Percentiles rank a stretch among this genome's conserved stretches.
Evolutionary conservation across 192 early-diverging fungal species (phyloP).

Genomic region (Coemansia sp.): DNA sequence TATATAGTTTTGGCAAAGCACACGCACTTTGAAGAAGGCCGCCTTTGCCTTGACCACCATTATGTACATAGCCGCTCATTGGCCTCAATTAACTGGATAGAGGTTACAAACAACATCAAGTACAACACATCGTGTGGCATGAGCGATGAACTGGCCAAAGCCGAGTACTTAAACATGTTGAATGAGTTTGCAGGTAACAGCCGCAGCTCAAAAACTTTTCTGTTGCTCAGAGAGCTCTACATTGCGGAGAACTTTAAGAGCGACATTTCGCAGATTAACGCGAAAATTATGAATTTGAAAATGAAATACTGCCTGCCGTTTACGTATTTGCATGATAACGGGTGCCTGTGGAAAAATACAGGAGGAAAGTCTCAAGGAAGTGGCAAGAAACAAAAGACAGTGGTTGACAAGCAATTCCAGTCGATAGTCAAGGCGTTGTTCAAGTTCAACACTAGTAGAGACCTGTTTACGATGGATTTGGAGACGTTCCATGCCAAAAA

Average conservation of each 20-base stretch:
- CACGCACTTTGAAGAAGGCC: not conserved
- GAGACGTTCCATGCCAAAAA: too few relatives aligned
- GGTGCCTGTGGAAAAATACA: too few relatives aligned
- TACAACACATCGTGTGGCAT: not conserved
- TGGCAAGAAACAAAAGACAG: too few relatives aligned
- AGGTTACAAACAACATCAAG: not conserved
- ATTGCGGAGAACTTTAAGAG: not conserved
- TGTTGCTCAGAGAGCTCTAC: slow-evolving; percentile 1
- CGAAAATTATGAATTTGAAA: not conserved
- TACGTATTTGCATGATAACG: not conserved
- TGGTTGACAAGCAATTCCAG: too few relatives aligned
- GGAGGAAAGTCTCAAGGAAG: too few relatives aligned
- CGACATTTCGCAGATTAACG: not conserved
- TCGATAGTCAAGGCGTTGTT: too few relatives aligned
- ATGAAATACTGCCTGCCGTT: slow-evolving; percentile 3
- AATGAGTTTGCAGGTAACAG: not conserved
- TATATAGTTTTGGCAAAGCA: not conserved
- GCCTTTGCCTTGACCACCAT: not conserved
- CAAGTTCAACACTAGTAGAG: too few relatives aligned
- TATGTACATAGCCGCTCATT: not conserved
- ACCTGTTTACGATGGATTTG: too few relatives aligned
- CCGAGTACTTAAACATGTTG: not conserved
- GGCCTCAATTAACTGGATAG: not conserved
- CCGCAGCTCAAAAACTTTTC: not conserved
- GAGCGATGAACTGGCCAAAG: not conserved